Evolutionary conservation across 768 basidiomycete species (phyloP), one percentile per base, ranked within the genome.

Genomic region (Exidia glandulosa): DNA sequence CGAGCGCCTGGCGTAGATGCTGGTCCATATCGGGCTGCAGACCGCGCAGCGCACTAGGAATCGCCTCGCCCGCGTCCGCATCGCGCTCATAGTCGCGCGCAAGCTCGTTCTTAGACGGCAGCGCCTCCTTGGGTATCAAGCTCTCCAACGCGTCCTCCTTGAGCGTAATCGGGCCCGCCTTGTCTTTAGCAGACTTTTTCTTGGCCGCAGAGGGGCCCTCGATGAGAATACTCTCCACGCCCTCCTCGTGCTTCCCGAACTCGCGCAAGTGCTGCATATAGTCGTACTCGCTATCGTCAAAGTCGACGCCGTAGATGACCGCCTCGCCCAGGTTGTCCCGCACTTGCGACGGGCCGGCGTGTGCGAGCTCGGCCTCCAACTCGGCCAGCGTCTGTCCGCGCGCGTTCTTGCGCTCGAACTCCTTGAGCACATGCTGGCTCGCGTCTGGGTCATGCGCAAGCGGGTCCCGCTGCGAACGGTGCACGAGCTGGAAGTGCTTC

Each of bases 1-100:
- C 94, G 16, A 99, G 75, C 0, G 84, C 83, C 72, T 99, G 96
- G 29, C 96, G 80, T 30, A 98, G 78, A 73, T 94, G 91, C 4
- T 93, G 92, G 69, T 99, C 90, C 90, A 99, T 90, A 67, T 95
- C 91, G 1, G 94, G 96, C 68, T 90, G 88, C 62, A 99, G 85
- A 2, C 96, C 94, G 29, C 86, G 76, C 56, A 95, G 85, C 63
- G 89, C 90, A 33, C 82, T 80, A 2, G 90, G 94, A 30, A 97
- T 76, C 31, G 84, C 82, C 64, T 89, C 83, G 63, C 89, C 85
- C 1, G 85, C 76, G 45, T 63, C 59, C 30, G 30, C 27, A 70
- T 90, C 88, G 68, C 84, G 87, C 34, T 67, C 75, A 56, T 74
- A 68, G 57, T 82, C 86, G 62, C 82, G 73, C 29, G 89, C 86